These are phyloP conservation scores for Wickerhamomyces queroliae DNA, from an alignment of 805 yeast genomes.

Conservation along the genomic window DNA sequence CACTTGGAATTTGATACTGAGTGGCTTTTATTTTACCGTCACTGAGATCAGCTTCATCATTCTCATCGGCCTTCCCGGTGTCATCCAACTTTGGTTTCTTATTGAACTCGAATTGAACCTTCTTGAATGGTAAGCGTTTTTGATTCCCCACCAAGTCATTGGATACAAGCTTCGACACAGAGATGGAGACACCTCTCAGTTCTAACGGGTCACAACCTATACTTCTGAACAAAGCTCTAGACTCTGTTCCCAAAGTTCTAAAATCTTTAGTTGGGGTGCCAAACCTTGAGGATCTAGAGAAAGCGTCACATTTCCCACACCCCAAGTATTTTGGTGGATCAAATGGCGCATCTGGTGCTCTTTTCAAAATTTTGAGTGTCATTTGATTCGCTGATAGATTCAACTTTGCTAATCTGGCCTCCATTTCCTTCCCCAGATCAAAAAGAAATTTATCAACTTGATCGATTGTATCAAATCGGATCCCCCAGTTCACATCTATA, in stretches of 20 bases:
- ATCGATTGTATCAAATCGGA: constrained; percentile 53
- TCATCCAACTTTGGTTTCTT: constrained; percentile 5
- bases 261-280: constrained; percentile 56
- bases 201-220: constrained; percentile 60
- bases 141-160: constrained; percentile 23
- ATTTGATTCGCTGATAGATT: constrained; percentile 49
- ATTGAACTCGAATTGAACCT: constrained; percentile 8
- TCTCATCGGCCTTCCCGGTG: too few species aligned
- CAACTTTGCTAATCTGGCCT: constrained; percentile 41
- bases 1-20: constrained; percentile 23
- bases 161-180: constrained; percentile 51
- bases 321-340: constrained; percentile 80
- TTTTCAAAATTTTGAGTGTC: constrained; percentile 57
- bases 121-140: constrained; percentile 28
- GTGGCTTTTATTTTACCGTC: constrained; percentile 6
- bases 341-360: constrained; percentile 63
- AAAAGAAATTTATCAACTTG: constrained; percentile 64
- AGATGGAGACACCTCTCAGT: constrained; percentile 74
- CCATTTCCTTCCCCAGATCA: constrained; percentile 54
- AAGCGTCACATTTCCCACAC: constrained; percentile 70
- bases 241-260: constrained; percentile 56
- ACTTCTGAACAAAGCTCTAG: constrained; percentile 48
- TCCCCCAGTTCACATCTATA: constrained; percentile 89
- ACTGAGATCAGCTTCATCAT: constrained; percentile 5
- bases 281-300: constrained; percentile 50